Base-by-base conservation (phyloP, 2,329 filamentous ascomycete species). In the Alternaria solani region DNA sequence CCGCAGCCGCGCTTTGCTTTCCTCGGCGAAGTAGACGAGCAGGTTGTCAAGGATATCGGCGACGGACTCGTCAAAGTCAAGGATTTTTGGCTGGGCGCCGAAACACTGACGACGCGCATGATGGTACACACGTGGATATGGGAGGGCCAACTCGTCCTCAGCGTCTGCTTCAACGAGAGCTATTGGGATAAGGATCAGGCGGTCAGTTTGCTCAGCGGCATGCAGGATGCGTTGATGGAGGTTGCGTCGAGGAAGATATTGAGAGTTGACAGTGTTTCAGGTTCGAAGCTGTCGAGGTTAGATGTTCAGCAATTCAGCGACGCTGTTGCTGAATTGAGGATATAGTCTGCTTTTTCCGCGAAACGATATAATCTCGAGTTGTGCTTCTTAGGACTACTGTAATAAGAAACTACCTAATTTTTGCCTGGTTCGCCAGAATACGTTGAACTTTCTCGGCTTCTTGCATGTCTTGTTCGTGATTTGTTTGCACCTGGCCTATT, bases 91-190 rank as follows among this genome's bases (percentile, higher is more conserved):
- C 43, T 71, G 16, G 69, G 69, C 7, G 65, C 60, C 1, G 69
- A 71, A 51, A 69, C 63, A 5, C 54, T 71, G 42, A 67, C 66
- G n/a, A 65, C 63, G 63, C 55, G 68, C 16, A 70, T 63, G 60
- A 70, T 71, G 66, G 69, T 71, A 34, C 69, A 71, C 46, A 61
- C 62, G 1, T 71, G 69, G 69, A 59, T 70, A 12, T 70, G 61
- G 57, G 60, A 71, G 18, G 63, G 55, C 23, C 51, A 68, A 46
- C 61, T 70, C 8, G 57, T 65, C 18, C 68, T 66, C 16, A 70
- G 67, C 32, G 61, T 64, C 36, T 69, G 64, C 20, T 71, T 61
- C 30, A 71, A 71, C 34, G 66, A 71, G 53, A 70, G 59, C 42
- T 71, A 59, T 48, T 71, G 69, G 69, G 62, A 65, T 7, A 56